phyloP scores from a whole-genome alignment of 371 early-diverging fungal genomes.

The Thermomucor indicae-seudaticae region DNA sequence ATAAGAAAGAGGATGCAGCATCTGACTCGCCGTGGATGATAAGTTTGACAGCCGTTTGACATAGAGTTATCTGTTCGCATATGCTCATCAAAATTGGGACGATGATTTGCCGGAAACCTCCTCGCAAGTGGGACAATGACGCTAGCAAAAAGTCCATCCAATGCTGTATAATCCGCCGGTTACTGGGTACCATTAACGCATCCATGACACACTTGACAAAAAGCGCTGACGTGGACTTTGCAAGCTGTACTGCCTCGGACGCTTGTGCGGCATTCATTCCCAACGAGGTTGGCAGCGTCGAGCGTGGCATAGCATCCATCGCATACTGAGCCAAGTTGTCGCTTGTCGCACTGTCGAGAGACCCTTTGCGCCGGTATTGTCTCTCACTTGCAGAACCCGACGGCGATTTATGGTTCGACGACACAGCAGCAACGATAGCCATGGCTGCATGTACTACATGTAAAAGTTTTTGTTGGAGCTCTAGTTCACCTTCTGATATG shows the following conservation, averaged over 20 bases:
- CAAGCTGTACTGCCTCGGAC: conserved; percentile 23
- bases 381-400: conserved; percentile 7
- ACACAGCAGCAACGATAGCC: conserved; percentile 37
- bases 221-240: conserved; percentile 38
- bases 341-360: conserved; percentile 13
- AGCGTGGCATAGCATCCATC: conserved; percentile 4
- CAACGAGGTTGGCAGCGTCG: conserved; percentile 1
- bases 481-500: conserved; percentile 46
- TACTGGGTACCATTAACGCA: conserved; percentile 52
- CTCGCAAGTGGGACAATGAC: conserved; percentile 56
- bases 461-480: conserved; percentile 71
- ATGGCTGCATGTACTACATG: conserved; percentile 61
- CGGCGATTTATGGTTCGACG: conserved; percentile 11
- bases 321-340: conserved; percentile 13
- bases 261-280: conserved; percentile 2
- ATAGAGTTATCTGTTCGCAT: conserved; percentile 56
- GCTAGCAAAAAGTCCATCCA: conserved; percentile 76
- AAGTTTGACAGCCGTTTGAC: conserved; percentile 33
- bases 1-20: background rate
- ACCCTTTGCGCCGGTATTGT: conserved; percentile 13
- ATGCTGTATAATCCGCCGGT: conserved; percentile 65
- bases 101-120: conserved; percentile 57
- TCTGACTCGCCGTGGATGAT: conserved; percentile 27
- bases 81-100: conserved; percentile 61
- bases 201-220: conserved; percentile 62